A percentile compares a stretch with the other conserved stretches of the same genome.
Conservation (phyloP, 192 early-diverging fungal genomes). For the Ambispora gerdemannii region DNA sequence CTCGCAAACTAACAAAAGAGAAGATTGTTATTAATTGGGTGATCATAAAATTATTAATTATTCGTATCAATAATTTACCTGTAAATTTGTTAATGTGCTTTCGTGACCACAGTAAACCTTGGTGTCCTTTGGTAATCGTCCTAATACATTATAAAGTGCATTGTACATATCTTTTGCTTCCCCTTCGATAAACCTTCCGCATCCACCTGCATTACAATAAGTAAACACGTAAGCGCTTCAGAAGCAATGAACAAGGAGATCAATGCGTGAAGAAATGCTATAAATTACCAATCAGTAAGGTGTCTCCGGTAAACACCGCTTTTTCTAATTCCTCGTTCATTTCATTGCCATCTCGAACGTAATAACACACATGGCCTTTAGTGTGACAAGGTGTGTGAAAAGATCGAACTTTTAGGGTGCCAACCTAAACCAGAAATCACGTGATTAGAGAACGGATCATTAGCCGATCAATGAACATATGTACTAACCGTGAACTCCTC, state of each 20-base stretch:
- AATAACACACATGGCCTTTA: conserved; percentile 84
- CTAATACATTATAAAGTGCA: conserved; percentile 51
- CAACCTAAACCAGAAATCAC: conserved; percentile 43
- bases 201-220: conserved; percentile 42
- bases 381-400: conserved; percentile 87
- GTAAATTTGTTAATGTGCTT: conserved; percentile 51
- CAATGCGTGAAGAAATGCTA: too few species aligned
- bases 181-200: conserved; percentile 57
- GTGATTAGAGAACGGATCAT: neutral
- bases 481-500: conserved; percentile 56
- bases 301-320: conserved; percentile 50
- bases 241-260: neutral
- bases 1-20: conserved; percentile 60
- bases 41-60: neutral
- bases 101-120: conserved; percentile 62
- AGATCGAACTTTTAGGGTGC: conserved; percentile 69
- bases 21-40: conserved; percentile 10
- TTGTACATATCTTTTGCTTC: conserved; percentile 60
- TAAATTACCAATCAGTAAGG: conserved; percentile 49
- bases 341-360: conserved; percentile 63
- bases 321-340: conserved; percentile 32
- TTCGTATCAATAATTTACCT: conserved; percentile 31
- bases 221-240: neutral
- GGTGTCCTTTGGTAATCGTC: conserved; percentile 57
- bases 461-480: neutral